A percentile compares a stretch with the other conserved stretches of the same genome.
Conservation (phyloP, 2,329 filamentous ascomycete species). For the Ceratocystis diversiconidia region DNA sequence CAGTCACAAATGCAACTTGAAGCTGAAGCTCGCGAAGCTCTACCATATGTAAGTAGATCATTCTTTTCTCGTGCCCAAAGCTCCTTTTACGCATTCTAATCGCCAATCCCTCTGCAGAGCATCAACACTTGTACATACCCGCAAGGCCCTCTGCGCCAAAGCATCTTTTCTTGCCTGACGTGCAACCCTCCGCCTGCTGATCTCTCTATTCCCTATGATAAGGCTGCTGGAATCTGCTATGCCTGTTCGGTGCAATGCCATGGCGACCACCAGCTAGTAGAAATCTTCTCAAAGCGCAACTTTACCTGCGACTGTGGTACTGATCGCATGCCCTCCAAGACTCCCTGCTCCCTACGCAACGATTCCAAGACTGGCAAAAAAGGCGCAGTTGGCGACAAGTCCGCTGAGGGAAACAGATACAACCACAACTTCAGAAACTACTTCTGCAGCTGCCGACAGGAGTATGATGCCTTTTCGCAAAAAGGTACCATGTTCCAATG, state of each 20-base stretch:
- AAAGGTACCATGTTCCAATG: slow-evolving; percentile 99
- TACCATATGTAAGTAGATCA: slow-evolving; percentile 65
- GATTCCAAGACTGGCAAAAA: slow-evolving; percentile 61
- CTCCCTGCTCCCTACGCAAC: slow-evolving; percentile 61
- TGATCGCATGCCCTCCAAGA: slow-evolving; percentile 54
- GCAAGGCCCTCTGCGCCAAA: slow-evolving; percentile 78
- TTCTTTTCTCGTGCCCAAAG: not conserved
- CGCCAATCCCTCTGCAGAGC: slow-evolving; percentile 42
- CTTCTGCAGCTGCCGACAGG: slow-evolving; percentile 79
- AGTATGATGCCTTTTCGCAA: slow-evolving; percentile 78
- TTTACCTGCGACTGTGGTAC: slow-evolving; percentile 96
- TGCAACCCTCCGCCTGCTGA: slow-evolving; percentile 72
- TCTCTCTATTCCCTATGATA: slow-evolving; percentile 36
- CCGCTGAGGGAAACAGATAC: slow-evolving; percentile 66
- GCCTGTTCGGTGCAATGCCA: slow-evolving; percentile 95
- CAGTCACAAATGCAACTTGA: slow-evolving; percentile 80
- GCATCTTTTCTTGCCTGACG: slow-evolving; percentile 81
- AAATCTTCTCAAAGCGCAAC: slow-evolving; percentile 89
- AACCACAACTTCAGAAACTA: slow-evolving; percentile 90
- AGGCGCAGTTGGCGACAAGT: slow-evolving; percentile 59
- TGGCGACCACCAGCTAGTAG: slow-evolving; percentile 84
- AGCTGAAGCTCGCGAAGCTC: slow-evolving; percentile 82
- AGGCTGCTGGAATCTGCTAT: slow-evolving; percentile 79
- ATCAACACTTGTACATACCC: slow-evolving; percentile 86
- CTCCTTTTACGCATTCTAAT: slow-evolving; percentile 4